These are phyloP conservation scores for Periconia sp. DNA, from an alignment of 2,329 filamentous ascomycete species.

Conservation along the genomic window DNA sequence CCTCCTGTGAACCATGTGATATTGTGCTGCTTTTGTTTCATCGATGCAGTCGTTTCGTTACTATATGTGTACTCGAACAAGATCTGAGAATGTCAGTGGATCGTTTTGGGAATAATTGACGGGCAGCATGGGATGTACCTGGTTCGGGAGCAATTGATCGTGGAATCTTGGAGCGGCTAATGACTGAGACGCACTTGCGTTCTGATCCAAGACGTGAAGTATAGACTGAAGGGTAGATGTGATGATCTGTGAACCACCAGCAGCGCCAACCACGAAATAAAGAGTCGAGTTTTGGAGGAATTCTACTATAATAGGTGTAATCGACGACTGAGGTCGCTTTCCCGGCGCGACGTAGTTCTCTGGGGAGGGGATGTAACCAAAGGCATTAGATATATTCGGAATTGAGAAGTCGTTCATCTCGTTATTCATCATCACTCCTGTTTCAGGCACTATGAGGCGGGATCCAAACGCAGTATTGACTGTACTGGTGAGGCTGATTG, in stretches of 20 bases:
- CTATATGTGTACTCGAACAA: constrained; percentile 77
- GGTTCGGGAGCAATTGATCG: constrained; percentile 80
- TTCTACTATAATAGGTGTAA: constrained; percentile 80
- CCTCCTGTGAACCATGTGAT: constrained; percentile 70
- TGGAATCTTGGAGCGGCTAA: constrained; percentile 74
- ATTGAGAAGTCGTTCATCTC: constrained; percentile 72
- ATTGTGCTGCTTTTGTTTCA: constrained; percentile 72
- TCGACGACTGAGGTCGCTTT: constrained; percentile 84
- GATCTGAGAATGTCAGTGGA: no score
- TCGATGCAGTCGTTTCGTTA: constrained; percentile 66
- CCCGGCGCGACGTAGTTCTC: constrained; percentile 81
- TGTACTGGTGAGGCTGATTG: constrained; percentile 83
- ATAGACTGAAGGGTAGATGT: constrained; percentile 77
- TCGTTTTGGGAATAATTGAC: no score
- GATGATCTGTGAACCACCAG: constrained; percentile 84
- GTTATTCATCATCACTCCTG: constrained; percentile 78
- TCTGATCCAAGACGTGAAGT: constrained; percentile 73
- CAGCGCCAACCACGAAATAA: constrained; percentile 74
- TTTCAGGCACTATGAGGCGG: constrained; percentile 77
- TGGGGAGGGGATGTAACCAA: constrained; percentile 80
- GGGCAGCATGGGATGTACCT: no score
- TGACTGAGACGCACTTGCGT: constrained; percentile 65
- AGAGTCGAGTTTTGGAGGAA: constrained; percentile 62
- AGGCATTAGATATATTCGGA: constrained; percentile 76
- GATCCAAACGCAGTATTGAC: constrained; percentile 88